phyloP scores from a whole-genome alignment of 2,329 filamentous ascomycete species.

The Purpureocillium takamizusanense region DNA sequence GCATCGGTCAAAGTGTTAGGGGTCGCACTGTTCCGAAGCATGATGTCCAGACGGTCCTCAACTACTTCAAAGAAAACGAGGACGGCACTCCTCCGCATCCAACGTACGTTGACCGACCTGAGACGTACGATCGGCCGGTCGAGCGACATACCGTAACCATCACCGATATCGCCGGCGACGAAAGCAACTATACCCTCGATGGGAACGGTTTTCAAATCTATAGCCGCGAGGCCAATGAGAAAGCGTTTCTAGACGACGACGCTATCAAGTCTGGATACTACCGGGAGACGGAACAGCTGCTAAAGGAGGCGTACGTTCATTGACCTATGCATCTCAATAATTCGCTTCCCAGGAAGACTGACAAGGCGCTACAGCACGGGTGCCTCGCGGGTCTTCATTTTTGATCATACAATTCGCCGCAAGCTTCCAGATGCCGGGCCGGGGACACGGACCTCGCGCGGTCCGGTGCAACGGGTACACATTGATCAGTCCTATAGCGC shows the following conservation, averaged over 20 bases:
- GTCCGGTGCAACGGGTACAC: slow-evolving; percentile 37
- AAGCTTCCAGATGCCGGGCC: slow-evolving; percentile 33
- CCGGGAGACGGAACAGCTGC: slow-evolving; percentile 57
- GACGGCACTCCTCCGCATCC: slow-evolving; percentile 30
- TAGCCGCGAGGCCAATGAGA: slow-evolving; percentile 19
- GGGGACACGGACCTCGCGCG: slow-evolving; percentile 29
- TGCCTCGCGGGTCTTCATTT: slow-evolving; percentile 46
- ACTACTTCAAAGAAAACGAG: slow-evolving; percentile 30
- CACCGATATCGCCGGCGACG: slow-evolving; percentile 24
- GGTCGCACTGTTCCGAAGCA: slow-evolving; percentile 3
- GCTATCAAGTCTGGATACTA: slow-evolving; percentile 59
- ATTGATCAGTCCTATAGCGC: slow-evolving; percentile 47
- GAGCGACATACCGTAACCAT: slow-evolving; percentile 20
- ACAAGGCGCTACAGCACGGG: slow-evolving; percentile 37
- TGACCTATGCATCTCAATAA: too few relatives aligned
- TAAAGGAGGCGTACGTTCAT: slow-evolving; percentile 44
- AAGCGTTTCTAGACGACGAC: slow-evolving; percentile 42
- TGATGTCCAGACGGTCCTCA: slow-evolving; percentile 25
- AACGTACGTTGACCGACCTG: slow-evolving; percentile 21
- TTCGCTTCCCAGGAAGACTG: slow-evolving; percentile 1
- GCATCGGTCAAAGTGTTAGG: slow-evolving; percentile 1
- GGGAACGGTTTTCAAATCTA: slow-evolving; percentile 27
- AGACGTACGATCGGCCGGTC: slow-evolving; percentile 21
- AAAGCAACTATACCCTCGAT: slow-evolving; percentile 27
- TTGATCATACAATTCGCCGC: slow-evolving; percentile 50